Evolutionary conservation across 192 early-diverging fungal species (phyloP).

Genomic region (Phlyctochytrium bullatum): DNA sequence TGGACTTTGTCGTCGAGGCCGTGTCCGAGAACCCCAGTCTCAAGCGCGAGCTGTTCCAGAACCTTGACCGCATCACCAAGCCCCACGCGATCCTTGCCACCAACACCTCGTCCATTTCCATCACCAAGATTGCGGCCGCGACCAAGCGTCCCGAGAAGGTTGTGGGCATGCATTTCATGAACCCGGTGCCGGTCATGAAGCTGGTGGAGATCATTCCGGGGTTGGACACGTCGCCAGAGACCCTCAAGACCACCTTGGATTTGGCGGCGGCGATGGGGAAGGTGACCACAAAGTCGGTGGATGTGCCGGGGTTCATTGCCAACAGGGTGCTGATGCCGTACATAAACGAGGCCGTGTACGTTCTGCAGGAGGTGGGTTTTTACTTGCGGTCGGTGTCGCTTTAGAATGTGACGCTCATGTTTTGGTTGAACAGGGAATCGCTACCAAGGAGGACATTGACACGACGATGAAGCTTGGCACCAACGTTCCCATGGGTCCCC

Average conservation of each 20-base stretch:
- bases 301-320: constrained; percentile 96
- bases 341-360: constrained; percentile 94
- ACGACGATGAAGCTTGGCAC: constrained; percentile 97
- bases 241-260: constrained; percentile 68
- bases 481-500: constrained; percentile 97
- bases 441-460: constrained; percentile 91
- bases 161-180: constrained; percentile 99
- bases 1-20: constrained; percentile 93
- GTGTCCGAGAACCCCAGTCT: constrained; percentile 81
- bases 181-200: constrained; percentile 90
- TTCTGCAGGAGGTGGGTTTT: constrained; percentile 68
- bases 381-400: not conserved
- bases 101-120: constrained; percentile 96
- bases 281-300: constrained; percentile 80
- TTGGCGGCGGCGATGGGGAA: constrained; percentile 89
- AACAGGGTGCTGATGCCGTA: constrained; percentile 98
- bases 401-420: not conserved
- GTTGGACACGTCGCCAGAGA: constrained; percentile 71
- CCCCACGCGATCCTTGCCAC: constrained; percentile 81
- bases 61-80: constrained; percentile 67
- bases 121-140: constrained; percentile 96
- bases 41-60: constrained; percentile 78
- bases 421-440: constrained; percentile 64
- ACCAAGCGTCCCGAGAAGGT: constrained; percentile 77
- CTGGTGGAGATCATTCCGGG: constrained; percentile 95